Percentiles rank a stretch among this genome's conserved stretches.
Conservation (phyloP, 805 yeast genomes). For the Kazachstania psychrophila region DNA sequence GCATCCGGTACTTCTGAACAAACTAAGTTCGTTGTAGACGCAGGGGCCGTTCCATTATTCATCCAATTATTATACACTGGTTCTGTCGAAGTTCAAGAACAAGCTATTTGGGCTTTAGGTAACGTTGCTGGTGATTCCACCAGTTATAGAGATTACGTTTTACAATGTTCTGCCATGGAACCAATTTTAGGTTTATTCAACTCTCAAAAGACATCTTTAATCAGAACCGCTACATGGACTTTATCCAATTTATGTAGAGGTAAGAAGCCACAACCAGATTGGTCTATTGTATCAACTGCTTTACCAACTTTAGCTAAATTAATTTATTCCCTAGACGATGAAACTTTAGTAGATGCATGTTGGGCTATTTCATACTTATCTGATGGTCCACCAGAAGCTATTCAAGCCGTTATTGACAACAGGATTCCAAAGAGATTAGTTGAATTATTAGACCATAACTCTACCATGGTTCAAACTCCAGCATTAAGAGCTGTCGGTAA, state of each 20-base stretch:
- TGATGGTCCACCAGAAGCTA: conserved; percentile 87
- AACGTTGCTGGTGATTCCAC: conserved; percentile 98
- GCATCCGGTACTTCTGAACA: conserved; percentile 91
- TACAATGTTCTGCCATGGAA: conserved; percentile 76
- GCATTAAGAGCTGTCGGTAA: conserved; percentile 96
- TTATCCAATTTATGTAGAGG: conserved; percentile 94
- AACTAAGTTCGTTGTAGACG: conserved; percentile 81
- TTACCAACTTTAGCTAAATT: conserved; percentile 87
- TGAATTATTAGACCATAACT: conserved; percentile 76
- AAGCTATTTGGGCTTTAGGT: conserved; percentile 98
- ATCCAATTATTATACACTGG: conserved; percentile 72
- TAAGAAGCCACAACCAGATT: conserved; percentile 90
- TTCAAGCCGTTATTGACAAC: conserved; percentile 94
- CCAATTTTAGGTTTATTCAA: conserved; percentile 75
- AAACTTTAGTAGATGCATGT: conserved; percentile 92
- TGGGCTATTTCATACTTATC: conserved; percentile 96
- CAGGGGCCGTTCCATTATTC: conserved; percentile 89
- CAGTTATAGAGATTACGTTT: conserved; percentile 78
- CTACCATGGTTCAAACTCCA: conserved; percentile 88
- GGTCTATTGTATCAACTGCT: conserved; percentile 79
- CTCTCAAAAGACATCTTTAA: conserved; percentile 75
- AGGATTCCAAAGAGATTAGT: conserved; percentile 92
- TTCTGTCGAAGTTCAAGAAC: conserved; percentile 89
- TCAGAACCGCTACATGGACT: conserved; percentile 98
- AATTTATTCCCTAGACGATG: conserved; percentile 83